Evolutionary conservation across 2,329 filamentous ascomycete species (phyloP).

Genomic region (Epichloe scottii): DNA sequence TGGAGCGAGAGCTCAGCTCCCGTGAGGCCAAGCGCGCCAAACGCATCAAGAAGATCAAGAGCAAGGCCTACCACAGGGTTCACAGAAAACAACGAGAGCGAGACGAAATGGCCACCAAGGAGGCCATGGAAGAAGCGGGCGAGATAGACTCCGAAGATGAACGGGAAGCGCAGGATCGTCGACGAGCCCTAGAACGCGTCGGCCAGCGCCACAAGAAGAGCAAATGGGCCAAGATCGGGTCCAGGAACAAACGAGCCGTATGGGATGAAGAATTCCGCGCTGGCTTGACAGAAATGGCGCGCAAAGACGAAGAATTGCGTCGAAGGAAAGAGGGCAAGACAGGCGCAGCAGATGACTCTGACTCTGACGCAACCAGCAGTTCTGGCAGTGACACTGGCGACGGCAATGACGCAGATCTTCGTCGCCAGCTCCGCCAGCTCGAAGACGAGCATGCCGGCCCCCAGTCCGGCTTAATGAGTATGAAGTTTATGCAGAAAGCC

Average conservation of each 20-base stretch:
- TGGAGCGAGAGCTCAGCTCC: conserved; percentile 73
- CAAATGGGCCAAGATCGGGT: conserved; percentile 82
- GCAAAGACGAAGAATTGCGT: conserved; percentile 69
- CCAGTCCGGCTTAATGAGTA: conserved; percentile 58
- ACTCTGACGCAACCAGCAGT: conserved; percentile 41
- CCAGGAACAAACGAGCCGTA: conserved; percentile 62
- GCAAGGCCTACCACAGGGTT: conserved; percentile 83
- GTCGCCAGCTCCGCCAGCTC: conserved; percentile 31
- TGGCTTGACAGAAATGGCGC: conserved; percentile 68
- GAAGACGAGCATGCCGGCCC: conserved; percentile 37
- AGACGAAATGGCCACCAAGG: conserved; percentile 38
- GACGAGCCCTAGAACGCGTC: conserved; percentile 73
- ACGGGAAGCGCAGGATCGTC: conserved; percentile 53
- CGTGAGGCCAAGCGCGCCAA: conserved; percentile 80
- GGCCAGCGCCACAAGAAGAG: conserved; percentile 75
- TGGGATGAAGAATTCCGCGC: conserved; percentile 83
- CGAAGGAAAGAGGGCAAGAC: conserved; percentile 63
- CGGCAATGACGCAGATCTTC: conserved; percentile 33
- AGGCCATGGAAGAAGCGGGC: conserved; percentile 42
- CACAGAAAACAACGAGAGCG: conserved; percentile 63
- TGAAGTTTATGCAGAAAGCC: conserved; percentile 92
- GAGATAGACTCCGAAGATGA: conserved; percentile 54
- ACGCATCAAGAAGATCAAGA: conserved; percentile 98
- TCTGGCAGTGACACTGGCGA: conserved; percentile 38
- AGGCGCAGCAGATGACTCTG: conserved; percentile 30